Evolutionary conservation across 1,284 basidiomycete genomes (phyloP).

Genomic region (Apiotrichum laibachii): DNA sequence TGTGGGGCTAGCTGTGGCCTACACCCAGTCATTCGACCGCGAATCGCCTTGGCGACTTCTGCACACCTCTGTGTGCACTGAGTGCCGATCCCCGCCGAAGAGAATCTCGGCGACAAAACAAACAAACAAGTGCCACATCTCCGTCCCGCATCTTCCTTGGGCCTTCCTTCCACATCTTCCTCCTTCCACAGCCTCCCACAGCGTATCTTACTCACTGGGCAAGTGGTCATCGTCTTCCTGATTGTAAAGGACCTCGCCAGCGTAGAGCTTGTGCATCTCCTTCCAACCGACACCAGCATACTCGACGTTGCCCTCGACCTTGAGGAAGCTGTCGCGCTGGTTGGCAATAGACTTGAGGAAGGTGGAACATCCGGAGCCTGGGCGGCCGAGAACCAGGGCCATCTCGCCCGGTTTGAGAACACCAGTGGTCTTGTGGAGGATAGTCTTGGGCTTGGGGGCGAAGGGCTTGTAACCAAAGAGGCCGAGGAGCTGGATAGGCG

Average conservation of each 20-base stretch:
- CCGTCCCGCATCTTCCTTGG: too few relatives aligned
- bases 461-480: conserved; percentile 21
- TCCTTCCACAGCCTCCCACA: too few relatives aligned
- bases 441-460: conserved; percentile 52
- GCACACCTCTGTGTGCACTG: too few relatives aligned
- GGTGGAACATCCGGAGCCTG: conserved; percentile 50
- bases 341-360: conserved; percentile 59
- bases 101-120: too few relatives aligned
- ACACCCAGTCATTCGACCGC: too few relatives aligned
- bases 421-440: conserved; percentile 63
- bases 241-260: conserved; percentile 67
- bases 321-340: conserved; percentile 55
- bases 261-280: conserved; percentile 56
- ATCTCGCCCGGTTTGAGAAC: conserved; percentile 66
- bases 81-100: too few relatives aligned
- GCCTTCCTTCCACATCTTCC: too few relatives aligned
- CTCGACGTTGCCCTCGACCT: conserved; percentile 57
- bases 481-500: conserved; percentile 35
- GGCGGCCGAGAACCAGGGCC: conserved; percentile 58
- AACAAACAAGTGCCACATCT: too few relatives aligned
- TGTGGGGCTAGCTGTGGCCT: too few relatives aligned
- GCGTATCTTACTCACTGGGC: too few relatives aligned
- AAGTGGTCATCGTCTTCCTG: conserved; percentile 64
- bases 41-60: too few relatives aligned
- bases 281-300: conserved; percentile 58